Evolutionary conservation across 768 basidiomycete species (phyloP).

Genomic region (Lactarius quietus): DNA sequence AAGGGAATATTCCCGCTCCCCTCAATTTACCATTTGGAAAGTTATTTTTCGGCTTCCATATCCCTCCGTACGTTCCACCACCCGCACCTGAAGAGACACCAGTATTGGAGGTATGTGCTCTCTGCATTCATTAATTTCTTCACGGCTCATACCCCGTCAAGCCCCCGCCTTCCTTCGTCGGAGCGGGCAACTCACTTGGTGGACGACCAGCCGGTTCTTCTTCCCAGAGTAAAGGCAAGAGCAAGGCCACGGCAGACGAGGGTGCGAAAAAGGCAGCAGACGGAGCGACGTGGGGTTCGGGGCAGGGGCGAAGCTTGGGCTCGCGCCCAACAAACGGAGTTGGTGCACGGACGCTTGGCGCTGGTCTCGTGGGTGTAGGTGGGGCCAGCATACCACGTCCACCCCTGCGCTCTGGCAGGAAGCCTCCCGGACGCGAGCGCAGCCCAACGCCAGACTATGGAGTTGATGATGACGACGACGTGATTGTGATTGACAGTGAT

Average conservation of each 20-base stretch:
- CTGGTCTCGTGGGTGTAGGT: conserved; percentile 49
- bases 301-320: conserved; percentile 45
- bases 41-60: conserved; percentile 94
- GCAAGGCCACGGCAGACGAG: conserved; percentile 30
- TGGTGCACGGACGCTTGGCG: conserved; percentile 33
- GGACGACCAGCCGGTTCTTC: conserved; percentile 45
- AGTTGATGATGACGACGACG: conserved; percentile 74
- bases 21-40: conserved; percentile 90
- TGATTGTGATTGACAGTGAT: conserved; percentile 84
- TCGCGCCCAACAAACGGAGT: conserved; percentile 40
- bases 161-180: conserved; percentile 52
- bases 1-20: conserved; percentile 81
- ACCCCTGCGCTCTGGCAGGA: conserved; percentile 39
- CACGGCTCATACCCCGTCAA: conserved; percentile 21
- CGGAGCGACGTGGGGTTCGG: conserved; percentile 31
- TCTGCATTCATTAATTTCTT: neutral
- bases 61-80: conserved; percentile 62
- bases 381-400: conserved; percentile 49
- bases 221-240: conserved; percentile 51
- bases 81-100: conserved; percentile 17
- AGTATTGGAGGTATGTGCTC: conserved; percentile 24
- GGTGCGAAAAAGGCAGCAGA: conserved; percentile 20
- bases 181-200: conserved; percentile 64
- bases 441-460: conserved; percentile 81
- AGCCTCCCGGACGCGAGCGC: conserved; percentile 30